phyloP scores from a whole-genome alignment of 768 basidiomycete genomes.

The Ramaria sp. region DNA sequence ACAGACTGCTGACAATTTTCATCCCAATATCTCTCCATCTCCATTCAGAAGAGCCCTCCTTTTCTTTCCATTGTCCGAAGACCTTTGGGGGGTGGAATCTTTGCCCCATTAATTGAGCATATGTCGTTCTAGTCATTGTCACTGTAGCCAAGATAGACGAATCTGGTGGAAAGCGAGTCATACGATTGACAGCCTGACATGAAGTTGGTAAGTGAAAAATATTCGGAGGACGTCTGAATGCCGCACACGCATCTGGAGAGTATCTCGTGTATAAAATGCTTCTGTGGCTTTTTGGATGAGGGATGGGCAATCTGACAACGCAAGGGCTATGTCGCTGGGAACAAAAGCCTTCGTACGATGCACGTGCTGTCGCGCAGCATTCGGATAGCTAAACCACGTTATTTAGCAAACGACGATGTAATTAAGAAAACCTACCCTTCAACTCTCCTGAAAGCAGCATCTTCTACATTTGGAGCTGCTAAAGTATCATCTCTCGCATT shows the following conservation, averaged over 20 bases:
- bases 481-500: conserved; percentile 42
- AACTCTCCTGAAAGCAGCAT: conserved; percentile 59
- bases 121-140: conserved; percentile 80
- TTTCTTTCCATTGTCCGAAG: conserved; percentile 65
- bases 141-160: conserved; percentile 51
- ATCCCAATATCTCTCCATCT: conserved; percentile 80
- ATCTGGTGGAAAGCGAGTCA: conserved; percentile 80
- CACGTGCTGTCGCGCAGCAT: conserved; percentile 47
- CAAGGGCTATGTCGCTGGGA: conserved; percentile 68
- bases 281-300: conserved; percentile 83
- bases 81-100: conserved; percentile 86
- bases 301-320: conserved; percentile 47
- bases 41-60: conserved; percentile 55
- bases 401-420: not conserved
- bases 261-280: conserved; percentile 93
- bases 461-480: conserved; percentile 52
- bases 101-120: conserved; percentile 88
- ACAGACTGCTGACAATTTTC: conserved; percentile 60
- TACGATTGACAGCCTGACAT: conserved; percentile 68
- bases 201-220: not conserved
- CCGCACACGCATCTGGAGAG: conserved; percentile 75
- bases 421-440: conserved; percentile 33
- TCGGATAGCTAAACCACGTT: conserved; percentile 50
- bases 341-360: conserved; percentile 74
- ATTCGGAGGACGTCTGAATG: not conserved